Percentiles rank a stretch among this genome's conserved stretches.
These are phyloP conservation scores for Coniophora puteana DNA, from an alignment of 1,284 basidiomycete genomes.

Conservation along the genomic window DNA sequence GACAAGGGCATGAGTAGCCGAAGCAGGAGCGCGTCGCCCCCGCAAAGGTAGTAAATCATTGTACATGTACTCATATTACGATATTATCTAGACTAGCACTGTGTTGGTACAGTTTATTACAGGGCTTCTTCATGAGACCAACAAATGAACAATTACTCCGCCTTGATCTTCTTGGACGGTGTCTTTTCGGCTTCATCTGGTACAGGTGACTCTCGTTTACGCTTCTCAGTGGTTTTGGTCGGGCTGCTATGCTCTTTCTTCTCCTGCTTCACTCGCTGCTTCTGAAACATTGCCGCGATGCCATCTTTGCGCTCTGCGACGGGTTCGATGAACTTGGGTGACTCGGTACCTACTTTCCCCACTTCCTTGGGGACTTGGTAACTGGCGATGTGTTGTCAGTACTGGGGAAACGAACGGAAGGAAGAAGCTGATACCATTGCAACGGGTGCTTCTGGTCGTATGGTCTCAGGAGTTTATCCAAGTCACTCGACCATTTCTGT, in stretches of 20 bases:
- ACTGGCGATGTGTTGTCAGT: slow-evolving; percentile 33
- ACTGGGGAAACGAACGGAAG: not conserved
- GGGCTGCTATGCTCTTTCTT: not conserved
- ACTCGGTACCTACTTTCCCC: slow-evolving; percentile 86
- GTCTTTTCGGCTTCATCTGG: slow-evolving; percentile 13
- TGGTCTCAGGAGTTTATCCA: slow-evolving; percentile 65
- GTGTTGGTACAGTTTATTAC: too few species aligned
- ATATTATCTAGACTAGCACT: too few species aligned
- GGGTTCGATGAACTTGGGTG: slow-evolving; percentile 79
- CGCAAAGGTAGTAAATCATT: not conserved
- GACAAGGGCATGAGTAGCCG: slow-evolving; percentile 9
- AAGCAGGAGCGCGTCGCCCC: slow-evolving; percentile 1
- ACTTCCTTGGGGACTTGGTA: slow-evolving; percentile 90
- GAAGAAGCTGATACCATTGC: slow-evolving; percentile 57
- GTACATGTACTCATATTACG: too few species aligned
- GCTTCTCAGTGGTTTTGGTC: slow-evolving; percentile 15
- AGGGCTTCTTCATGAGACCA: too few species aligned
- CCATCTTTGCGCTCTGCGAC: slow-evolving; percentile 80
- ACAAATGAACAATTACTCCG: slow-evolving; percentile 3
- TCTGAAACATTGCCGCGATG: slow-evolving; percentile 84
- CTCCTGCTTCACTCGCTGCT: slow-evolving; percentile 39
- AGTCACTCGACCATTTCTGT: slow-evolving; percentile 56
- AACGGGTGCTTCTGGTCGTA: slow-evolving; percentile 56
- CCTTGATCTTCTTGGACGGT: slow-evolving; percentile 21
- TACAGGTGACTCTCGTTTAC: slow-evolving; percentile 16